phyloP scores from a whole-genome alignment of 805 yeast genomes.

The Wickerhamiella australiensis region DNA sequence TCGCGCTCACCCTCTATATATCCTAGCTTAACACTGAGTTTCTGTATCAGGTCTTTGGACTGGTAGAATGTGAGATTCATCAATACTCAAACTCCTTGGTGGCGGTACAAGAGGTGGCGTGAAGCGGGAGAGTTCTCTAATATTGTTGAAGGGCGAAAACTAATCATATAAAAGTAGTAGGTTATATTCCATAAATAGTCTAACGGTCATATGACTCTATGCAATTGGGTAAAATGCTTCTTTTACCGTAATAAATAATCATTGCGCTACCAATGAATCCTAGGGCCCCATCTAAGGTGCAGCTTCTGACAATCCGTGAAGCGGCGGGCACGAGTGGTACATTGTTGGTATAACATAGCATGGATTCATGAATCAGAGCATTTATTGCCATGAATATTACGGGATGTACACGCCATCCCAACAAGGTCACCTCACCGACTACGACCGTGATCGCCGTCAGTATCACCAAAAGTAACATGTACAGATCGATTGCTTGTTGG shows the following conservation, averaged over 20 bases:
- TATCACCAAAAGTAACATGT: background rate
- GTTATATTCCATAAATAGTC: background rate
- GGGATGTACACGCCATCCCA: background rate
- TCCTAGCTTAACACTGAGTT: conserved; percentile 39
- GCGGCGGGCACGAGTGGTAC: background rate
- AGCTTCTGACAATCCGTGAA: background rate
- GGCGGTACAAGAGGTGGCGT: background rate
- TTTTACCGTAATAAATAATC: background rate
- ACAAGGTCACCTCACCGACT: background rate
- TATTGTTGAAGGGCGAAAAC: too few species aligned
- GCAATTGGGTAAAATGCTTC: background rate
- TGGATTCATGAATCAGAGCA: background rate
- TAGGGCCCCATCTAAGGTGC: background rate
- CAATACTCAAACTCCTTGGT: background rate
- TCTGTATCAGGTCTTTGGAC: conserved; percentile 42
- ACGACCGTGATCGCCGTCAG: background rate
- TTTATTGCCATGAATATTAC: background rate
- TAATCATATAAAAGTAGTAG: background rate
- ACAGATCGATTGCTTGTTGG: background rate
- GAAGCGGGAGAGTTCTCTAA: background rate
- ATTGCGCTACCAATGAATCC: background rate
- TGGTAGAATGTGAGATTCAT: conserved; percentile 38
- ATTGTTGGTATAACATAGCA: background rate
- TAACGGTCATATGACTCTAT: background rate
- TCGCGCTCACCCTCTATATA: conserved; percentile 36